Evolutionary conservation across 768 basidiomycete genomes (phyloP).

Genomic region (Lactifluus subvellereus): DNA sequence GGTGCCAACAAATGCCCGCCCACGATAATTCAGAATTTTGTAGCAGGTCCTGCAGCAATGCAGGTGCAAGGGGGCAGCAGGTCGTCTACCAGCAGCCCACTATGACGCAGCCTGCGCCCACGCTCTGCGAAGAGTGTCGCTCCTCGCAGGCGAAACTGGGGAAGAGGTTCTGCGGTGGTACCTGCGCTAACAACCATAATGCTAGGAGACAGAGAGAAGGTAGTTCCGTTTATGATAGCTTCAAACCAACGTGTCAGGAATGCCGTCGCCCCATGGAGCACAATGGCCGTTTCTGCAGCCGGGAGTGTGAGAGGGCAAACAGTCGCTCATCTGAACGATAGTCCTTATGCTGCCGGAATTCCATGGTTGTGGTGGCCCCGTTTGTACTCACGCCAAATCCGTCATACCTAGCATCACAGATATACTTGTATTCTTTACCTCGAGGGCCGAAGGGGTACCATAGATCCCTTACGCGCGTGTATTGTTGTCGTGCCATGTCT

Average conservation of each 20-base stretch:
- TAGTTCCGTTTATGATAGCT: background rate
- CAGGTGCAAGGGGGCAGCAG: background rate
- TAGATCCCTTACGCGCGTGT: too few relatives aligned
- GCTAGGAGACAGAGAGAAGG: background rate
- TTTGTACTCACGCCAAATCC: background rate
- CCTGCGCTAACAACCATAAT: background rate
- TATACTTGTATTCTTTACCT: background rate
- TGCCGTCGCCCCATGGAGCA: slow-evolving; percentile 5
- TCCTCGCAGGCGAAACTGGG: background rate
- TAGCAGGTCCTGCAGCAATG: background rate
- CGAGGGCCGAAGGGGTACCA: too few relatives aligned
- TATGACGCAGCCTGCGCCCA: background rate
- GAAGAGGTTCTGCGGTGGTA: background rate
- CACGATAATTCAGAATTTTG: background rate
- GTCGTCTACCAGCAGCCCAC: background rate
- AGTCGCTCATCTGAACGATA: background rate
- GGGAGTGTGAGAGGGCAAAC: background rate
- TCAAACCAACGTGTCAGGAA: slow-evolving; percentile 1
- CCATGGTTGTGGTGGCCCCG: background rate
- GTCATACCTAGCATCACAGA: background rate
- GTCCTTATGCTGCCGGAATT: background rate
- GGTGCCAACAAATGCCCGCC: background rate
- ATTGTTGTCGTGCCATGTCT: too few relatives aligned
- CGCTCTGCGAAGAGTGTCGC: background rate
- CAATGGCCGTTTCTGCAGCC: background rate